Evolutionary conservation across 2,329 filamentous ascomycete genomes (phyloP).

Genomic region (Colletotrichum godetiae): DNA sequence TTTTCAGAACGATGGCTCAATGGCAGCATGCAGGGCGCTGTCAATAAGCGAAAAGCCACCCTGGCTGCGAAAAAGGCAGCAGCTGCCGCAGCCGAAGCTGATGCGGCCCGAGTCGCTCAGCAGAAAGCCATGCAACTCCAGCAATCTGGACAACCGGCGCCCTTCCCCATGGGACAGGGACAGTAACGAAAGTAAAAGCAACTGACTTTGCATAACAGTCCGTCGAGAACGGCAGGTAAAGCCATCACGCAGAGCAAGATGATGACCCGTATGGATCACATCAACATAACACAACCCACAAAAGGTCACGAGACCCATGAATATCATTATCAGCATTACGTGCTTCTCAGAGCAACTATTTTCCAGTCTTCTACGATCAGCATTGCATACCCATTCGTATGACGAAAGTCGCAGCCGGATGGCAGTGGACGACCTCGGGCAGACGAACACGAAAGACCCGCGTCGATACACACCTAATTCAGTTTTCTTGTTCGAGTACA

Average conservation of each 20-base stretch:
- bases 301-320: slow-evolving; percentile 1
- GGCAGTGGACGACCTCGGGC: slow-evolving; percentile 2
- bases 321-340: slow-evolving; percentile 18
- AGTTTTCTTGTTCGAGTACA: slow-evolving; percentile 8
- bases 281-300: not conserved
- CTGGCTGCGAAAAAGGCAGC: slow-evolving; percentile 68
- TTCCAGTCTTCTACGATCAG: slow-evolving; percentile 3
- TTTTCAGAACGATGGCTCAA: slow-evolving; percentile 67
- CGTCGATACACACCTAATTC: slow-evolving; percentile 9
- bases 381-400: slow-evolving; percentile 29
- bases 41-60: slow-evolving; percentile 70
- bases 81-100: slow-evolving; percentile 40
- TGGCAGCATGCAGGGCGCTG: slow-evolving; percentile 70
- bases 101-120: slow-evolving; percentile 15
- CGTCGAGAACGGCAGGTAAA: not conserved
- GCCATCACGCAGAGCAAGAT: not conserved
- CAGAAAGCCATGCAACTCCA: slow-evolving; percentile 8
- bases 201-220: not conserved
- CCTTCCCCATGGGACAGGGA: not conserved
- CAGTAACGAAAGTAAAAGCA: not conserved
- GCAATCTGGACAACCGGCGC: slow-evolving; percentile 8
- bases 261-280: not conserved
- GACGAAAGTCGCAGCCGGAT: slow-evolving; percentile 25
- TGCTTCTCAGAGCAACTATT: slow-evolving; percentile 8
- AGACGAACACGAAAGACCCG: slow-evolving; percentile 7